These are phyloP conservation scores for Triadica sebifera DNA, from an alignment of 345 rosid genomes.

Conservation along the genomic window DNA sequence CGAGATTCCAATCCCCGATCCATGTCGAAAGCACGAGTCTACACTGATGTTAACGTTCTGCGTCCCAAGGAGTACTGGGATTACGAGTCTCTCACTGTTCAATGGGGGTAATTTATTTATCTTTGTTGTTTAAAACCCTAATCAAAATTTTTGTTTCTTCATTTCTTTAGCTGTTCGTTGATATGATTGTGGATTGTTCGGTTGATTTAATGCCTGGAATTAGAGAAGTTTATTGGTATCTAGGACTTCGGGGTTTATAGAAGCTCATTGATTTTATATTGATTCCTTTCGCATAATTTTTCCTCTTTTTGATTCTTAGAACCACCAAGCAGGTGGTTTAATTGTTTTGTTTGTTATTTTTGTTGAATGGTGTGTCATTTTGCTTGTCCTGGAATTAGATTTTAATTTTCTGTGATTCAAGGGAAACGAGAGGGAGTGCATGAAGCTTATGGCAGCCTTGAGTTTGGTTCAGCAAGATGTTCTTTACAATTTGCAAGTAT, in stretches of 20 bases:
- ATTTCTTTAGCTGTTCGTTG: background rate
- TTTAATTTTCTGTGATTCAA: background rate
- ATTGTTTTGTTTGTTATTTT: background rate
- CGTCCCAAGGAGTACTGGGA: constrained; percentile 80
- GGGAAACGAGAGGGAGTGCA: background rate
- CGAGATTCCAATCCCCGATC: constrained; percentile 23
- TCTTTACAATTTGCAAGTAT: background rate
- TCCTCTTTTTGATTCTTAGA: background rate
- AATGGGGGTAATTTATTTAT: constrained; percentile 61
- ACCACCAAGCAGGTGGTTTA: no score
- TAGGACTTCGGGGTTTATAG: background rate
- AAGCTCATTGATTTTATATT: background rate
- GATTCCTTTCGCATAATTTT: background rate
- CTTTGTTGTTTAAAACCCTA: constrained; percentile 2
- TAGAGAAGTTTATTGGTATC: no score
- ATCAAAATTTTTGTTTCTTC: background rate
- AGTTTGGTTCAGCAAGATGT: background rate
- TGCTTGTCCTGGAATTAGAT: background rate
- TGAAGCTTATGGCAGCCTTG: background rate
- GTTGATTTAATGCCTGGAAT: background rate
- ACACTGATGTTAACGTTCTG: constrained; percentile 74
- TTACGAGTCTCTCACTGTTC: constrained; percentile 51
- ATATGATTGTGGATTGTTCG: background rate
- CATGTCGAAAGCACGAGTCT: constrained; percentile 93
- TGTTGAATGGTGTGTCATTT: background rate